Evolutionary conservation across 805 yeast species (phyloP).

Genomic region (Candida michaelii): DNA sequence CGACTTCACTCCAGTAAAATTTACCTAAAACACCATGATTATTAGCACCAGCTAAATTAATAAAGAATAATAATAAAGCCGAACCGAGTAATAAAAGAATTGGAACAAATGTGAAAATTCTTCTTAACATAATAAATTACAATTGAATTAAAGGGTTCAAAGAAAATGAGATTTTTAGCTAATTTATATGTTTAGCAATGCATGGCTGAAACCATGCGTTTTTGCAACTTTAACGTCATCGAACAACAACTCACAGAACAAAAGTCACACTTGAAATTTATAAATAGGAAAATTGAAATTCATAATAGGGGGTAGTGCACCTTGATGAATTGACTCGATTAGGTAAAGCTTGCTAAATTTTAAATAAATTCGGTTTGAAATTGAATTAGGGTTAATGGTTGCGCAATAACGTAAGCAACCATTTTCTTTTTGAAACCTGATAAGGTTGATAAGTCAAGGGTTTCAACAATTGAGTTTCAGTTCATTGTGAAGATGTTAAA

Average conservation of each 20-base stretch:
- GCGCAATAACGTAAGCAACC: conserved; percentile 1
- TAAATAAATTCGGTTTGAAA: too few species aligned
- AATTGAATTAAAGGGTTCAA: not conserved
- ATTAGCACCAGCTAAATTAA: conserved; percentile 29
- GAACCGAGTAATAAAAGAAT: conserved; percentile 24
- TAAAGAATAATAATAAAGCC: conserved; percentile 22
- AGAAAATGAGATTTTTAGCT: too few species aligned
- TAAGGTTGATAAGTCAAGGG: not conserved
- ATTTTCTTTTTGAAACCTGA: not conserved
- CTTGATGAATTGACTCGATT: not conserved
- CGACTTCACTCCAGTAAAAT: conserved; percentile 28
- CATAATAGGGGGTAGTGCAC: not conserved
- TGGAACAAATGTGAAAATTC: conserved; percentile 24
- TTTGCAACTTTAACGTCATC: conserved; percentile 2
- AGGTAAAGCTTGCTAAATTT: not conserved
- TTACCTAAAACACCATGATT: conserved; percentile 19
- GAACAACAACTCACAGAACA: not conserved
- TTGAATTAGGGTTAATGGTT: not conserved
- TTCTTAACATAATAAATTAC: conserved; percentile 16
- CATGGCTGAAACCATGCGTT: not conserved
- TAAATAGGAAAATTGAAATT: conserved; percentile 2
- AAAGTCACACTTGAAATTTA: conserved; percentile 5
- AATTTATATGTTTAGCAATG: conserved; percentile 6
- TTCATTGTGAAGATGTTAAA: too few species aligned
- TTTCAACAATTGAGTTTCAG: too few species aligned